Evolutionary conservation across 2,329 filamentous ascomycete genomes (phyloP).

Genomic region (Botrytis medusae): DNA sequence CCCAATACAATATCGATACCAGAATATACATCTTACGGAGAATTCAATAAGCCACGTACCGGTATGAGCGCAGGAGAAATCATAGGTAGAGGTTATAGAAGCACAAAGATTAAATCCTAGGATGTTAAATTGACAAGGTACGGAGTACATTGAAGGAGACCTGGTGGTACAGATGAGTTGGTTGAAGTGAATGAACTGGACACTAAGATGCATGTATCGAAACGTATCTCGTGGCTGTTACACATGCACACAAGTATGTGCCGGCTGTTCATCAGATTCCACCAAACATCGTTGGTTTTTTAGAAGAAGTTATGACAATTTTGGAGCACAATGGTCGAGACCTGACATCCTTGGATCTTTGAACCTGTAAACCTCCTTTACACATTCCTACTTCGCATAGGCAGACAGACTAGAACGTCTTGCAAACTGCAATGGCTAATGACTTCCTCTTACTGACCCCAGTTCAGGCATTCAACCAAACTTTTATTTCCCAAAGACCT

Average conservation of each 20-base stretch:
- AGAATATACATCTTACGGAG: neutral
- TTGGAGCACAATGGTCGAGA: neutral
- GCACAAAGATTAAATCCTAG: neutral
- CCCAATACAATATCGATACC: neutral
- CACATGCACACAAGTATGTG: neutral
- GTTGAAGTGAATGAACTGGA: neutral
- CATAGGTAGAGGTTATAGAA: neutral
- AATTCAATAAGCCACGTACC: neutral
- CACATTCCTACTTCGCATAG: too few species aligned
- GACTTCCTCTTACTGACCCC: neutral
- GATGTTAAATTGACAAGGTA: neutral
- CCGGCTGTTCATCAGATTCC: neutral
- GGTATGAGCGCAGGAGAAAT: neutral
- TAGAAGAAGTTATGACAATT: neutral
- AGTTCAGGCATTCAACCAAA: neutral
- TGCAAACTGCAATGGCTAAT: neutral
- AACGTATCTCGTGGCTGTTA: slow-evolving; percentile 4
- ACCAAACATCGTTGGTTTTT: neutral
- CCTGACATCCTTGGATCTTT: neutral
- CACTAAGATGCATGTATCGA: neutral
- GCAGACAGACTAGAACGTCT: neutral
- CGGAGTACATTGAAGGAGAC: neutral
- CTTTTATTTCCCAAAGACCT: neutral
- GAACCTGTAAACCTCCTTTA: neutral
- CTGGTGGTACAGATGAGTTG: neutral